Base-by-base conservation (phyloP, 352 stramenopile genomes). In the Phytophthora hybrid region DNA sequence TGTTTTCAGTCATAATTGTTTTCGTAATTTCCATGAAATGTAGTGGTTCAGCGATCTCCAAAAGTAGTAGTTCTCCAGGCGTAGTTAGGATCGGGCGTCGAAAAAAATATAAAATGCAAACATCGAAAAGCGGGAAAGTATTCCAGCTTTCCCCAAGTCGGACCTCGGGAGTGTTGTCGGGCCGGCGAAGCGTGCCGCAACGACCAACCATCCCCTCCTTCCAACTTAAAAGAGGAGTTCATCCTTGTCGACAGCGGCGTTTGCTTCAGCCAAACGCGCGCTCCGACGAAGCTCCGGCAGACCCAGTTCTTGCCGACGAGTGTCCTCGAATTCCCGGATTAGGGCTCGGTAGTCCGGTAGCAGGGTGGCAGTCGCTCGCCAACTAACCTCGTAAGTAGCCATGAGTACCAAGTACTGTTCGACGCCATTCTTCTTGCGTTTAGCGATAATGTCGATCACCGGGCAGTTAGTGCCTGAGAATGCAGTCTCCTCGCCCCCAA, bases 181-280 rank as follows among this genome's bases (percentile, higher is more conserved):
- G 34, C 34, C 34, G 34, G 34, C 34, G 34, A 41, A 41, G 34
- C 34, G 10, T 26, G 23, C 23, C 34, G 34, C 34, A 1, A 41
- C 34, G 1, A 41, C 34, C 34, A 41, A 41, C 34, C 34, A 41
- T 41, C 34, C 34, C 34, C 34, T 41, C 34, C 8, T 41, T 41
- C 34, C 34, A 41, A 41, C 34, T 44, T 69, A 69, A 8, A 69
- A 62, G 18, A 63, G 53, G 14, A 62, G n/a, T 19, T 58, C 62
- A 10, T 62, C 53, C 13, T 69, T 52, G 16, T 69, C 62, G 19
- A 51, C 37, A 18, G 26, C 23, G 4, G 62, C 39, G 16, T 69
- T 62, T 1, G 62, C 53, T 14, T 69, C 62, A 1, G 23, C 37
- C 23, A 63, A 14, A 2, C 62, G 62, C 5, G 51, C 62, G 8